Conservation (phyloP, 441 rosid species). For the Pelargonium citronellum region DNA sequence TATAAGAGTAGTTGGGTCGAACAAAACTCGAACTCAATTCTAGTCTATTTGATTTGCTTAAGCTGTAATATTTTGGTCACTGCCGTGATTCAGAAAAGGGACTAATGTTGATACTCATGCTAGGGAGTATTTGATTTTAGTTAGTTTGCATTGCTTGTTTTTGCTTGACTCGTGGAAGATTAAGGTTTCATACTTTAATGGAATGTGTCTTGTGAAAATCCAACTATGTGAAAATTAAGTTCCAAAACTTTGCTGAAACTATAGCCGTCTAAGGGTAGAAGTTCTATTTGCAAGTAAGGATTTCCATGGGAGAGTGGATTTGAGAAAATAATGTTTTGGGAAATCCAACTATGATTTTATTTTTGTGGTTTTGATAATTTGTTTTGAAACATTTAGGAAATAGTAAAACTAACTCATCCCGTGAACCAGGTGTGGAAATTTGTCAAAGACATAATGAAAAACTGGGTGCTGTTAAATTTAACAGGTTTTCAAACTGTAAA, state of each 20-base stretch:
- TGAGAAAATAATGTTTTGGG: no score
- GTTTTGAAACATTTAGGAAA: no score
- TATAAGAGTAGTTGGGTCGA: neutral
- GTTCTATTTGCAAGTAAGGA: neutral
- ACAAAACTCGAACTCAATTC: neutral
- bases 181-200: neutral
- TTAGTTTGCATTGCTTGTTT: neutral
- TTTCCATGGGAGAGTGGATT: neutral
- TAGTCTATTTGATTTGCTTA: neutral
- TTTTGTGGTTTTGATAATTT: neutral
- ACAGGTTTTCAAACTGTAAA: neutral
- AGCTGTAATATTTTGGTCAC: neutral
- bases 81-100: neutral
- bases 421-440: no score
- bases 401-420: no score
- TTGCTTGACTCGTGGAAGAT: neutral
- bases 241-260: no score
- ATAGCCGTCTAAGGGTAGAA: no score
- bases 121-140: neutral
- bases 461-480: neutral
- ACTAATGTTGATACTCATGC: neutral
- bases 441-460: no score
- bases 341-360: no score
- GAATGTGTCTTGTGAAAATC: no score
- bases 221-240: no score